A percentile compares a stretch with the other conserved stretches of the same genome.
Conservation (phyloP, 2,329 filamentous ascomycete species). For the Arthrobotrys entomopaga region DNA sequence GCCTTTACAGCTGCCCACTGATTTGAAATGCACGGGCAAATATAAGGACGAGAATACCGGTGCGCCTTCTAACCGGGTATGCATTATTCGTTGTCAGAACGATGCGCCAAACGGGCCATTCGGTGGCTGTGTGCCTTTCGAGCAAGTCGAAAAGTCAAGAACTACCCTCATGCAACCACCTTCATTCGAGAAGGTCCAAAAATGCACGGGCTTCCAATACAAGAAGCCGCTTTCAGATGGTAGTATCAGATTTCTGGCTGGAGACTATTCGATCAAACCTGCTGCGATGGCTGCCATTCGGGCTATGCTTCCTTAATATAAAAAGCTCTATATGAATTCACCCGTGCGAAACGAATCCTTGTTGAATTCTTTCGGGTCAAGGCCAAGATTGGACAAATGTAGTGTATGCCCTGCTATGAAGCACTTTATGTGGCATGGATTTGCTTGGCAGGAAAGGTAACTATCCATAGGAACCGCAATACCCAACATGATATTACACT, state of each 20-base stretch:
- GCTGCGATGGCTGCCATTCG: not conserved
- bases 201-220: constrained; percentile 21
- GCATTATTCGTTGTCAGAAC: constrained; percentile 10
- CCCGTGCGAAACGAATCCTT: no score
- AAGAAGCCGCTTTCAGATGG: not conserved
- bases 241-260: constrained; percentile 22
- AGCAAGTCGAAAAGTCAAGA: constrained; percentile 9
- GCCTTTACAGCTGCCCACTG: constrained; percentile 7
- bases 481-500: no score
- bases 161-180: not conserved
- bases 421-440: no score
- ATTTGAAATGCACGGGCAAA: constrained; percentile 20
- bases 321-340: no score
- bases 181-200: constrained; percentile 5
- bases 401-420: no score
- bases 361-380: no score
- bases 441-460: no score
- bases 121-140: constrained; percentile 22
- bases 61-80: no score
- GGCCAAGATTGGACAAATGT: no score
- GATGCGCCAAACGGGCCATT: constrained; percentile 22
- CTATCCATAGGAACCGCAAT: no score
- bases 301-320: not conserved
- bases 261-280: not conserved
- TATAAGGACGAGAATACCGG: not conserved